Base-by-base conservation (phyloP, 2,329 filamentous ascomycete genomes). In the Alternaria arborescens region DNA sequence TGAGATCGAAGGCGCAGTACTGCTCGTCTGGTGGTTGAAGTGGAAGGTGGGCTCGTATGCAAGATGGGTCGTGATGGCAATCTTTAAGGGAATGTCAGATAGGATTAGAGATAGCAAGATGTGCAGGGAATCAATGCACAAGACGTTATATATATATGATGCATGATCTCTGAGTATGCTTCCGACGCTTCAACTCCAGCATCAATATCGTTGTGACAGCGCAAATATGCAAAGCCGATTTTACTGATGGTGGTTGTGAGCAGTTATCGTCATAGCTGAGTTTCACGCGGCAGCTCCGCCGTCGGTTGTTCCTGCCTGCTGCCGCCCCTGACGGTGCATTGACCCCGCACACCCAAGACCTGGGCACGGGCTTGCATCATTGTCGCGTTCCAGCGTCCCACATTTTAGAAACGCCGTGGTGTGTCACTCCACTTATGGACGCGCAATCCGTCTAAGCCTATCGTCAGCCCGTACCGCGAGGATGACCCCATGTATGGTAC, bases 401-500 rank as follows among this genome's bases (percentile, higher is more conserved):
- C 46, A 56, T 46, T 51, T 56, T 30, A 36, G 57, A 60, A 60
- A 60, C 57, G 57, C 40, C 43, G 28, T 43, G 30, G 32, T 48
- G 38, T 56, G 38, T 44, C 46, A 44, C 38, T 38, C 57, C 52
- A 55, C 57, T 60, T 60, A 55, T 60, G 51, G 57, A 60, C 57
- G 57, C 57, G 57, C 57, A 60, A 60, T 51, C 44, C 20, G 30
- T 26, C 52, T 40, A 51, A 51, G 57, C 30, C 38, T 52, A 34
- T 47, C 46, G 53, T 51, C 44, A 55, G 52, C 52, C 51, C 38
- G 52, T 54, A 38, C 38, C 43, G 30, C 30, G 40, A 22, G 30
- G n/a, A 26, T 52, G 43, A 14, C 24, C 28, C 55, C 38, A 46
- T 50, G 30, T 43, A 24, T 43, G 43, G 22, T 22, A 36, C 44